Evolutionary conservation across 2,329 filamentous ascomycete species (phyloP).

Genomic region (Pestalotiopsis sp.): DNA sequence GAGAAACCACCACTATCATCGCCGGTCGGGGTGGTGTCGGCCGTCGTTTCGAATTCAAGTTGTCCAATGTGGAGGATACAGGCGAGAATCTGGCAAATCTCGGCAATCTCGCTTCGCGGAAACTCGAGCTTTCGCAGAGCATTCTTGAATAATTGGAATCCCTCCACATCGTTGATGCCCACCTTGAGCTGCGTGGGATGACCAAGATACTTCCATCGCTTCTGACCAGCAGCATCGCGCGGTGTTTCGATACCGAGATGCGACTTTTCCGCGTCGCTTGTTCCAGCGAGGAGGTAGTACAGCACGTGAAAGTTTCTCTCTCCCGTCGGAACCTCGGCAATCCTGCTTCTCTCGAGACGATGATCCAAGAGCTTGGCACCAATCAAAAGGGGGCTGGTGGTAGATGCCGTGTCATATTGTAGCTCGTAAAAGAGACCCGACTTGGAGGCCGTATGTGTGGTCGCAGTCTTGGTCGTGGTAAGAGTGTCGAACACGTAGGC

Average conservation of each 20-base stretch:
- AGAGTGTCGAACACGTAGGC: constrained; percentile 95
- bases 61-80: constrained; percentile 97
- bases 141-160: constrained; percentile 97
- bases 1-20: constrained; percentile 97
- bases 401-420: constrained; percentile 90
- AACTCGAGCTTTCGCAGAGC: constrained; percentile 94
- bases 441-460: constrained; percentile 93
- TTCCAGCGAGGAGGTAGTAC: constrained; percentile 93
- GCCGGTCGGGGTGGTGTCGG: constrained; percentile 75
- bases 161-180: constrained; percentile 92
- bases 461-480: constrained; percentile 95
- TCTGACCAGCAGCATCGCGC: constrained; percentile 55
- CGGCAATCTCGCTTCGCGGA: constrained; percentile 88
- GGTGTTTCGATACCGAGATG: constrained; percentile 69
- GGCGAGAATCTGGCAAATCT: constrained; percentile 93
- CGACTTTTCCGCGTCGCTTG: constrained; percentile 84
- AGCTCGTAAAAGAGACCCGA: constrained; percentile 94
- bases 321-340: constrained; percentile 89
- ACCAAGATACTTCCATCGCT: constrained; percentile 93
- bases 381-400: constrained; percentile 82
- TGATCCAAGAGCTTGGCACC: constrained; percentile 95
- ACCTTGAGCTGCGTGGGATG: constrained; percentile 97
- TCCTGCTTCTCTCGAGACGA: constrained; percentile 86
- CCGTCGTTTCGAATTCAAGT: constrained; percentile 85
- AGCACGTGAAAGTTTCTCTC: constrained; percentile 96